Conservation (phyloP, 169 alveolate species). For the Toxoplasma gondii region DNA sequence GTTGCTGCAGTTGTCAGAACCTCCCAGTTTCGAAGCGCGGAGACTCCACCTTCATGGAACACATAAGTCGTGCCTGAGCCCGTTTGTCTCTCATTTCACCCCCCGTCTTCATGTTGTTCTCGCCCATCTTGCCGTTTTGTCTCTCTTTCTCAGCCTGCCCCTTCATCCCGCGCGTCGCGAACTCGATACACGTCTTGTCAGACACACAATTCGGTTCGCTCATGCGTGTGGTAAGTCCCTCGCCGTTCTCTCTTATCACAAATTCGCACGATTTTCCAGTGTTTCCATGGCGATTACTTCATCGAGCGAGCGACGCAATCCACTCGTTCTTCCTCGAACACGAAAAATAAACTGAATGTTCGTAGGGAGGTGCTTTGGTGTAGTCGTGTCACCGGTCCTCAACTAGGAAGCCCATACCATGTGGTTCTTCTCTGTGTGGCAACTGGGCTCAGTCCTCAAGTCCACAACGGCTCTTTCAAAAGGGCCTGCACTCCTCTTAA, state of each 20-base stretch:
- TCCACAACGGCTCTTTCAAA: no score
- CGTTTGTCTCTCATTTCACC: no score
- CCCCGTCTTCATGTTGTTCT: no score
- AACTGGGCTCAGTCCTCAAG: not conserved
- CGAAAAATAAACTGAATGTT: not conserved
- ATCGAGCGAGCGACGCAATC: not conserved
- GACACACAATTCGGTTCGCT: conserved; percentile 60
- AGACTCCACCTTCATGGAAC: no score
- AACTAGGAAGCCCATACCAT: not conserved
- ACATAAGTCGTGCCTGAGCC: no score
- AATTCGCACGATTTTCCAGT: not conserved
- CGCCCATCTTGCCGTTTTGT: not conserved
- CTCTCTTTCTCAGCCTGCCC: conserved; percentile 34
- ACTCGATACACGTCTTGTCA: conserved; percentile 55
- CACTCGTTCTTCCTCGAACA: not conserved
- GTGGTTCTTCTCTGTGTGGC: not conserved
- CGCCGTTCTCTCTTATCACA: not conserved
- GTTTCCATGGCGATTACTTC: not conserved
- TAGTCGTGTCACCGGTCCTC: no score
- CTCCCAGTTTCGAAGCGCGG: no score
- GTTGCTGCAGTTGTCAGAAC: no score
- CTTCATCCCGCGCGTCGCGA: conserved; percentile 53
- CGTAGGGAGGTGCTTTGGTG: not conserved
- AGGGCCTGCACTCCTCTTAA: no score
- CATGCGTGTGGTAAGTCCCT: conserved; percentile 62